phyloP scores from a whole-genome alignment of 2,329 filamentous ascomycete species.

The Rhinocladiella mackenziei region DNA sequence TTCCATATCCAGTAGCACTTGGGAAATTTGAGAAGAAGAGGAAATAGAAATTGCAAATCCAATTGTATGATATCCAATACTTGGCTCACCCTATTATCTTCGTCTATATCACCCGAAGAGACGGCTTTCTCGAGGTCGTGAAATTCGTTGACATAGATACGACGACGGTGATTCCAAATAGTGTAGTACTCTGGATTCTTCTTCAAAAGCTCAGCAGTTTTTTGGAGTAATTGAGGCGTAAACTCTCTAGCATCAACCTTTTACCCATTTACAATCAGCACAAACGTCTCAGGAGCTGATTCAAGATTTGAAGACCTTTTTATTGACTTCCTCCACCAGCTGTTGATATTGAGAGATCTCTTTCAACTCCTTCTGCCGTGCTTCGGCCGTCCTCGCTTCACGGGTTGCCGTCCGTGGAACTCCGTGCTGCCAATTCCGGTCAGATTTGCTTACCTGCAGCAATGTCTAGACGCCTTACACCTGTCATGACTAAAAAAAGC shows the following conservation, averaged over 20 bases:
- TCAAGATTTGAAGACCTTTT: constrained; percentile 50
- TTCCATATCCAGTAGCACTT: constrained; percentile 99
- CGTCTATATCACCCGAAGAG: constrained; percentile 28
- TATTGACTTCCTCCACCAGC: constrained; percentile 64
- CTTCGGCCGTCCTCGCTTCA: constrained; percentile 62
- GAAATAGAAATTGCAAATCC: constrained; percentile 79
- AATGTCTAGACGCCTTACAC: constrained; percentile 25
- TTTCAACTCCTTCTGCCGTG: constrained; percentile 65
- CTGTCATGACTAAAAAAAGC: no score
- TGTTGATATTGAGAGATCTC: constrained; percentile 72
- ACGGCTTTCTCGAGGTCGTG: constrained; percentile 23
- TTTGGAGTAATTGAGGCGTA: constrained; percentile 42
- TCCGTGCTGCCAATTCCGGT: constrained; percentile 73
- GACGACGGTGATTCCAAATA: constrained; percentile 58
- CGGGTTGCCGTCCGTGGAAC: constrained; percentile 64
- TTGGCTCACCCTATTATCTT: constrained; percentile 32
- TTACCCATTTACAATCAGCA: constrained; percentile 12
- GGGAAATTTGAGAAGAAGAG: constrained; percentile 76
- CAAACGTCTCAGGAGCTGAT: not conserved
- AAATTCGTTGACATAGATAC: constrained; percentile 42
- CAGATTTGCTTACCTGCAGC: no score
- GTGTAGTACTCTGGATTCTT: constrained; percentile 49
- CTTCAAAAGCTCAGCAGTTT: constrained; percentile 42
- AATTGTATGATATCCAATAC: constrained; percentile 57
- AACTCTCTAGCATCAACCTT: constrained; percentile 41